Base-by-base conservation (phyloP, 768 basidiomycete genomes). In the Phylloporus sp. region DNA sequence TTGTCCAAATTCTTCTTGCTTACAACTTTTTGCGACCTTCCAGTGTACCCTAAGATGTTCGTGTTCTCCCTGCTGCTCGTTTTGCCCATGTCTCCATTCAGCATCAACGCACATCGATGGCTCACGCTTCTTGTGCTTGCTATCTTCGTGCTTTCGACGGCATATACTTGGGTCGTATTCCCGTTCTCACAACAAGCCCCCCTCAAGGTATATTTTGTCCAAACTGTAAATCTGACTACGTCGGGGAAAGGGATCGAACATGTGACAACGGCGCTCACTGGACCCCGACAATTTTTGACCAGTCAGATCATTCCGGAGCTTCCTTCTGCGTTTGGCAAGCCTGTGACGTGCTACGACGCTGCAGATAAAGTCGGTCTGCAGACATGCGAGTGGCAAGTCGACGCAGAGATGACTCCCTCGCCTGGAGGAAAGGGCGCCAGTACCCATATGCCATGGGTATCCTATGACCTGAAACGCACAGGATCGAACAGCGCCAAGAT, bases 181-280 rank as follows among this genome's bases (percentile, higher is more conserved):
- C 87, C 87, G 0, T 90, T 90, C 69, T 76, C 77, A 14, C 64
- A 70, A 32, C 62, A 74, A 18, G 62, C 75, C 5, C 86, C 86
- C 0, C 66, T 89, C 57, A 88, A 86, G 52, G 65, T 88, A 1
- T 86, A 73, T 64, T 90, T 89, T 72, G 72, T 73, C 39, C 88
- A 90, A 59, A 69, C 59, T 2, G 68, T 87, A 6, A 68, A 74
- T 38, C 63, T 87, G 31, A 54, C 58, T 24, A 46, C 64, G 8
- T 57, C 58, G 3, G 53, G 59, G n/a, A 51, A 50, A 11, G 42
- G 49, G 24, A 51, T 56, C 6, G 58, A 64, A n/a, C 66, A 61
- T 11, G 67, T 68, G 0, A 66, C 65, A 1, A 79, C 81, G 1
- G 58, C 64, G 10, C 59, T 84, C 5, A 73, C 69, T 0, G 76